Evolutionary conservation across 805 yeast genomes (phyloP).

Genomic region (Metschnikowia drakensbergensis): DNA sequence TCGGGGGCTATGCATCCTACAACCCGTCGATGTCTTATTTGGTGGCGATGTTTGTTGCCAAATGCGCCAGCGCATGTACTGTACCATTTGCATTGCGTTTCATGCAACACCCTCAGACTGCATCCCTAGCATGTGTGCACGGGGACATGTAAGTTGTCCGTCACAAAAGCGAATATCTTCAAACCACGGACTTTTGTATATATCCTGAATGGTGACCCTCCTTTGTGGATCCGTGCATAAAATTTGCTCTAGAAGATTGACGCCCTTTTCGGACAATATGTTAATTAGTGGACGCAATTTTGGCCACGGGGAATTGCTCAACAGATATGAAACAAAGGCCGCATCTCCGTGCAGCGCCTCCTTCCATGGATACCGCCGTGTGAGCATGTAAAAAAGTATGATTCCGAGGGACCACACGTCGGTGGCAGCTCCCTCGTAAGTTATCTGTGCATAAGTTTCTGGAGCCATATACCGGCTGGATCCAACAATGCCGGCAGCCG

Average conservation of each 20-base stretch:
- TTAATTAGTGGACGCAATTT: neutral
- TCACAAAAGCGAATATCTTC: constrained; percentile 8
- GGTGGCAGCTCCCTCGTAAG: constrained; percentile 38
- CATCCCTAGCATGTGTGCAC: neutral
- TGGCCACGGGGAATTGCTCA: neutral
- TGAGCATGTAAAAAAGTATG: constrained; percentile 31
- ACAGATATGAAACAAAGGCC: constrained; percentile 14
- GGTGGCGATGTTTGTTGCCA: neutral
- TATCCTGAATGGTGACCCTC: constrained; percentile 6
- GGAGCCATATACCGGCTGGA: constrained; percentile 46
- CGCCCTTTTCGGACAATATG: neutral
- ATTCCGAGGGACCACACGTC: constrained; percentile 54
- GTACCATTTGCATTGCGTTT: neutral
- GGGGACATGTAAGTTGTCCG: neutral
- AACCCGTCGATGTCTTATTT: neutral
- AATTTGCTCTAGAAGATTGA: neutral
- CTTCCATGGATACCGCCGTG: constrained; percentile 45
- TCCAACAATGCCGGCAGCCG: constrained; percentile 45
- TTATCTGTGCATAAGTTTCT: constrained; percentile 35
- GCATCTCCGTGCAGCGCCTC: constrained; percentile 34
- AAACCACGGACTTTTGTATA: constrained; percentile 12
- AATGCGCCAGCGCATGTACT: neutral
- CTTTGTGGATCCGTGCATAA: constrained; percentile 1
- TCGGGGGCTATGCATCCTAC: neutral
- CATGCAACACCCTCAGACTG: neutral